phyloP scores from a whole-genome alignment of 31 red algal species.

The Odonthalia washingtoniensis region DNA sequence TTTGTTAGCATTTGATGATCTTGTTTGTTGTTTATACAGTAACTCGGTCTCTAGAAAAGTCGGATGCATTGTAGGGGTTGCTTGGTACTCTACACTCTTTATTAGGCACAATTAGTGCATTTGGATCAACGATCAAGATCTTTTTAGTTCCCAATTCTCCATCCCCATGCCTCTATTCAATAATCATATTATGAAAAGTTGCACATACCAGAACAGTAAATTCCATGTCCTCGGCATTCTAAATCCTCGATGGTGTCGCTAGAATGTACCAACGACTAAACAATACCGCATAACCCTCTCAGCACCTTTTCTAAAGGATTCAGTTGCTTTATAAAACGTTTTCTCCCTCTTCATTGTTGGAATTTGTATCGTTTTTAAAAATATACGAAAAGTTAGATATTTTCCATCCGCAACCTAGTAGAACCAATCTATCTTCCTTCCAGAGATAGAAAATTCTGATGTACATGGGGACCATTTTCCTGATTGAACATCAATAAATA shows the following conservation, averaged over 20 bases:
- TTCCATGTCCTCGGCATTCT: not conserved
- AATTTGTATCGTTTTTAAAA: conserved; percentile 12
- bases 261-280: conserved; percentile 53
- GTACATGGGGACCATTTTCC: too few relatives aligned
- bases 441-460: too few relatives aligned
- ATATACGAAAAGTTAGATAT: conserved; percentile 2
- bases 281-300: conserved; percentile 36
- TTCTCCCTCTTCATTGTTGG: conserved; percentile 19
- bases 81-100: not conserved
- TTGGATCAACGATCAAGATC: not conserved
- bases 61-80: not conserved
- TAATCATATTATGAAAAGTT: not conserved
- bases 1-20: not conserved
- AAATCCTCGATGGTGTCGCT: not conserved
- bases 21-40: not conserved
- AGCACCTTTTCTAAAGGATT: conserved; percentile 22
- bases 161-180: not conserved
- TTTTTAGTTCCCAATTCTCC: not conserved
- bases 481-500: too few relatives aligned
- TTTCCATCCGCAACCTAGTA: conserved; percentile 19
- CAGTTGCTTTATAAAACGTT: not conserved
- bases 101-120: not conserved
- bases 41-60: not conserved
- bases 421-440: conserved; percentile 28
- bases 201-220: not conserved